A percentile compares a stretch with the other conserved stretches of the same genome.
phyloP scores from a whole-genome alignment of 2,329 filamentous ascomycete genomes.

The Xylariaceae sp. region DNA sequence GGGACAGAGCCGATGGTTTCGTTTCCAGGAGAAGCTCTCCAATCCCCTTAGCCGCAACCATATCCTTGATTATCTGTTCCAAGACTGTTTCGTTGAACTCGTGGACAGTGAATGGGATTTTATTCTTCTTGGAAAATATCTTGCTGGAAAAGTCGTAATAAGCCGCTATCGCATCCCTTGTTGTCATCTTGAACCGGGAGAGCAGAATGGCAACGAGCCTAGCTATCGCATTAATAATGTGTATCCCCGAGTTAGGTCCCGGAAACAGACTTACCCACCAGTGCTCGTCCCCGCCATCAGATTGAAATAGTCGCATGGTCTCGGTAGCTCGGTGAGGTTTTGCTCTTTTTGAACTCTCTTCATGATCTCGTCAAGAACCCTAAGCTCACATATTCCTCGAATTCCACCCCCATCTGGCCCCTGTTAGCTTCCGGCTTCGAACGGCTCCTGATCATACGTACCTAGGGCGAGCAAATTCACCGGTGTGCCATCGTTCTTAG shows the following conservation, averaged over 20 bases:
- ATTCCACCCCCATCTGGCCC: slow-evolving; percentile 40
- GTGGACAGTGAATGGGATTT: slow-evolving; percentile 21
- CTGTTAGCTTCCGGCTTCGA: background rate
- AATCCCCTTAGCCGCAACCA: slow-evolving; percentile 20
- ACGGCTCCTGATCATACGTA: background rate
- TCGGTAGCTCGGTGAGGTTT: slow-evolving; percentile 29
- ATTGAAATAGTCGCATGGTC: slow-evolving; percentile 42
- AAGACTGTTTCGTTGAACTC: slow-evolving; percentile 40
- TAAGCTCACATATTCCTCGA: slow-evolving; percentile 40
- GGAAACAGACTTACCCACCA: slow-evolving; percentile 33
- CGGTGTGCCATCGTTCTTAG: slow-evolving; percentile 12
- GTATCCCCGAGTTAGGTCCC: background rate
- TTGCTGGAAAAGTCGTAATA: slow-evolving; percentile 43
- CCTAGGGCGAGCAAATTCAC: slow-evolving; percentile 14
- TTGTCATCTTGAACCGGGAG: slow-evolving; percentile 47
- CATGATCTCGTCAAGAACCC: slow-evolving; percentile 41
- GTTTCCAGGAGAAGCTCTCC: slow-evolving; percentile 29
- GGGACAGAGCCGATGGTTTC: slow-evolving; percentile 20
- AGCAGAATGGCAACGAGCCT: slow-evolving; percentile 53
- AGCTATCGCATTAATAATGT: background rate
- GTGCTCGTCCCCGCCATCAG: slow-evolving; percentile 46
- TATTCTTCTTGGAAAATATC: slow-evolving; percentile 40
- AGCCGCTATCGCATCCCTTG: slow-evolving; percentile 45
- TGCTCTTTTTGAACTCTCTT: slow-evolving; percentile 26
- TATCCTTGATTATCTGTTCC: slow-evolving; percentile 30